A percentile compares a stretch with the other conserved stretches of the same genome.
Conservation (phyloP, 164 flowering plant genomes). For the Chloranthus sessilifolius region DNA sequence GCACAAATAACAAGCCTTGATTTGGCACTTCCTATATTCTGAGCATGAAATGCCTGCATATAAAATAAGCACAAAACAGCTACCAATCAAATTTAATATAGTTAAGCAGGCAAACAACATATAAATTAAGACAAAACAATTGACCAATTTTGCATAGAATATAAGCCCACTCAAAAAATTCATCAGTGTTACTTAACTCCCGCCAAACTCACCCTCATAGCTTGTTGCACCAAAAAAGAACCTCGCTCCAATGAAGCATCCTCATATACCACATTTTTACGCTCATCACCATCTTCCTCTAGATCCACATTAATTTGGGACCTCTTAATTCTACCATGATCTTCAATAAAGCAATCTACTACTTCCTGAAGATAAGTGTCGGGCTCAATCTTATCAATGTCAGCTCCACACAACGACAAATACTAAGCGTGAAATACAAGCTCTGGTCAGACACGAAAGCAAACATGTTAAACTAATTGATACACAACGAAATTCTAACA, state of each 20-base stretch:
- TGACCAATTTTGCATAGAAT: neutral
- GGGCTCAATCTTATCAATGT: constrained; percentile 72
- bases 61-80: too few relatives aligned
- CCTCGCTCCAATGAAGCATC: constrained; percentile 96
- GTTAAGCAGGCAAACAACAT: neutral
- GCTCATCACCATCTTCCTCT: constrained; percentile 28
- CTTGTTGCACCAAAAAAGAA: constrained; percentile 94
- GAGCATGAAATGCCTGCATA: constrained; percentile 82
- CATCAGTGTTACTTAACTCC: neutral
- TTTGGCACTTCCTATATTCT: constrained; percentile 87
- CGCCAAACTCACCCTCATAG: constrained; percentile 91
- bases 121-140: neutral
- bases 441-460: constrained; percentile 53
- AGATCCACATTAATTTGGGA: constrained; percentile 34
- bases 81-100: neutral
- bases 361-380: constrained; percentile 60
- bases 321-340: constrained; percentile 93
- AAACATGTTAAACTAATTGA: too few relatives aligned
- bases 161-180: neutral
- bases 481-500: too few relatives aligned
- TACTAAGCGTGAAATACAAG: constrained; percentile 81
- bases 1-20: constrained; percentile 82
- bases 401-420: constrained; percentile 96
- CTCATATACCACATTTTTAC: constrained; percentile 60
- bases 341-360: constrained; percentile 93